phyloP scores from a whole-genome alignment of 2,329 filamentous ascomycete species.

The Apiospora kogelbergensis region DNA sequence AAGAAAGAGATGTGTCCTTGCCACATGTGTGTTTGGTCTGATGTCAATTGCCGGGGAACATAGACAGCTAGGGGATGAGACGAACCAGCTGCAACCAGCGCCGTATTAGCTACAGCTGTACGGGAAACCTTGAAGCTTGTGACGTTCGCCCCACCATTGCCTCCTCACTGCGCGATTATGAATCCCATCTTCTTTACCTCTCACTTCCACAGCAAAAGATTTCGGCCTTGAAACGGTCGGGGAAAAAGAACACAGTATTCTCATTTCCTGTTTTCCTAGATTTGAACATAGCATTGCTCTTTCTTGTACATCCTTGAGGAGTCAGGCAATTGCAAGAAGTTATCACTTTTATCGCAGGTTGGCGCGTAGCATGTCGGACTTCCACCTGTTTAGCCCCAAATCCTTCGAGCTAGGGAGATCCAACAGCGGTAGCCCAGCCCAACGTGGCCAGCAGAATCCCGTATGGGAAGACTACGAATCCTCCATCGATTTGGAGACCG shows the following conservation, averaged over 20 bases:
- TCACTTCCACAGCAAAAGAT: neutral
- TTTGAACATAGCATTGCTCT: too few relatives aligned
- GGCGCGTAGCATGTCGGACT: neutral
- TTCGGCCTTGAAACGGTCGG: neutral
- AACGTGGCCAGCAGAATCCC: neutral
- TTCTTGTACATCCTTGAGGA: neutral
- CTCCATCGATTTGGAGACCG: slow-evolving; percentile 9
- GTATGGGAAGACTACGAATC: slow-evolving; percentile 1
- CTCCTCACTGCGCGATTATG: neutral
- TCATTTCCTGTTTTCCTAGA: neutral
- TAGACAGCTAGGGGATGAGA: neutral
- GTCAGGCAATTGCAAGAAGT: neutral
- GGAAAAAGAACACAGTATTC: neutral
- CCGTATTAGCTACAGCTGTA: neutral
- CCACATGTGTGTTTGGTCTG: neutral
- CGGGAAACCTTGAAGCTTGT: neutral
- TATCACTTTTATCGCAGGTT: neutral
- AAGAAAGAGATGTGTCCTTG: neutral
- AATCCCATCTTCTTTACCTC: neutral
- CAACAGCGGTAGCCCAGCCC: neutral
- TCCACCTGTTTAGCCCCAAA: neutral
- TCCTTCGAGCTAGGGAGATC: neutral
- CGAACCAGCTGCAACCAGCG: neutral
- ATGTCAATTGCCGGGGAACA: neutral
- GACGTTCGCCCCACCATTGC: neutral